Evolutionary conservation across 768 basidiomycete species (phyloP).

Genomic region (Mycena latifolia): DNA sequence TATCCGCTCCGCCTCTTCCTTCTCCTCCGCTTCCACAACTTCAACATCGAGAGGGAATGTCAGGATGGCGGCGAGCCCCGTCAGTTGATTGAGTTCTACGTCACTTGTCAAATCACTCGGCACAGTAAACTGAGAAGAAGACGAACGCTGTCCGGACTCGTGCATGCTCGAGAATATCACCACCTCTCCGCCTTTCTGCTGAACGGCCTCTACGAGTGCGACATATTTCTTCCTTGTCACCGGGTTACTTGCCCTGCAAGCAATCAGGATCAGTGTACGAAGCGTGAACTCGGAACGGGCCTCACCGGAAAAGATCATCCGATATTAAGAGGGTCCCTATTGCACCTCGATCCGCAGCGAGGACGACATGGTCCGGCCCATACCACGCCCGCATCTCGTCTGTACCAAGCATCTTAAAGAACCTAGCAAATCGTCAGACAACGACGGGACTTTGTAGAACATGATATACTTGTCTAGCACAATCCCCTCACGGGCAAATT

Average conservation of each 20-base stretch:
- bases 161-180: conserved; percentile 99
- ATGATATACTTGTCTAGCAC: conserved; percentile 83
- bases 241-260: conserved; percentile 82
- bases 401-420: conserved; percentile 96
- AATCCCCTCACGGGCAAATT: conserved; percentile 94
- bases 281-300: not conserved
- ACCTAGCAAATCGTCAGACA: conserved; percentile 63
- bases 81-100: conserved; percentile 94
- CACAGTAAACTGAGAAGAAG: not conserved
- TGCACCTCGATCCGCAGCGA: conserved; percentile 94
- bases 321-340: conserved; percentile 95
- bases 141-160: conserved; percentile 96
- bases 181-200: conserved; percentile 91
- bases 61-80: conserved; percentile 94
- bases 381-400: conserved; percentile 99
- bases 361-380: conserved; percentile 92
- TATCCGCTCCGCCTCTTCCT: conserved; percentile 37
- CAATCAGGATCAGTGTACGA: not conserved
- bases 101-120: conserved; percentile 3
- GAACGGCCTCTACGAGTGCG: conserved; percentile 87
- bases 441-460: conserved; percentile 1
- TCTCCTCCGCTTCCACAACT: conserved; percentile 77
- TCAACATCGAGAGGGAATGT: conserved; percentile 97
- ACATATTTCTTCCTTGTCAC: conserved; percentile 86
- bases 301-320: conserved; percentile 92